phyloP scores from a whole-genome alignment of 805 yeast genomes.

The Candida boidinii region DNA sequence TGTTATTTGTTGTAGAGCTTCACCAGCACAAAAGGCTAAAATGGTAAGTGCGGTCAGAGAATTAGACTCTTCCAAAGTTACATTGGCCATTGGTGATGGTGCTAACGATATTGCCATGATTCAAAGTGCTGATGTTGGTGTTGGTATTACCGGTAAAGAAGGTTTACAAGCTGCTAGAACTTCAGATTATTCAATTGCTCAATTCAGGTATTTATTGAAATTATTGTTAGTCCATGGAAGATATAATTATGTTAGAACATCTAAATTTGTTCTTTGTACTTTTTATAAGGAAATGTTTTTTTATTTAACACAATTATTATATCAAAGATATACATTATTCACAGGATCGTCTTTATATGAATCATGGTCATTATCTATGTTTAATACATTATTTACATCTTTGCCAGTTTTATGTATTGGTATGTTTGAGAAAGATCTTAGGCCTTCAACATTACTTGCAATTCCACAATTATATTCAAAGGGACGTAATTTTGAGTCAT shows the following conservation, averaged over 20 bases:
- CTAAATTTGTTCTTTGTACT: slow-evolving; percentile 86
- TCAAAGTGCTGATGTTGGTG: slow-evolving; percentile 95
- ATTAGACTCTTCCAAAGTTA: slow-evolving; percentile 61
- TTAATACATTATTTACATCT: slow-evolving; percentile 91
- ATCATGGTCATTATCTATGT: slow-evolving; percentile 95
- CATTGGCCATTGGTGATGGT: slow-evolving; percentile 97
- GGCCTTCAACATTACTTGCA: slow-evolving; percentile 81
- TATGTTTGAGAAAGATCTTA: slow-evolving; percentile 87
- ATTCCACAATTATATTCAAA: slow-evolving; percentile 82
- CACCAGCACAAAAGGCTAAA: slow-evolving; percentile 92
- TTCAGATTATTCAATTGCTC: slow-evolving; percentile 92
- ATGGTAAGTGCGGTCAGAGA: slow-evolving; percentile 78
- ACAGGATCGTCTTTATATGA: slow-evolving; percentile 93
- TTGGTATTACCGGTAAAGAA: slow-evolving; percentile 95
- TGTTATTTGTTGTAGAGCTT: slow-evolving; percentile 91
- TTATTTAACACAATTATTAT: slow-evolving; percentile 80
- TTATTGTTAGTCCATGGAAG: slow-evolving; percentile 89
- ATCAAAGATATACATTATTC: slow-evolving; percentile 78
- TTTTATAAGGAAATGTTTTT: slow-evolving; percentile 91
- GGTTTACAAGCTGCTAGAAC: slow-evolving; percentile 96
- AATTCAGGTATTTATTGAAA: slow-evolving; percentile 77
- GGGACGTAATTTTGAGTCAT: slow-evolving; percentile 69
- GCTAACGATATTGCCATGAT: slow-evolving; percentile 99
- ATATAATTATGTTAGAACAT: slow-evolving; percentile 86
- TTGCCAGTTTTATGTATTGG: slow-evolving; percentile 88